phyloP scores from a whole-genome alignment of 805 yeast species.

The Candida pseudoglaebosa region DNA sequence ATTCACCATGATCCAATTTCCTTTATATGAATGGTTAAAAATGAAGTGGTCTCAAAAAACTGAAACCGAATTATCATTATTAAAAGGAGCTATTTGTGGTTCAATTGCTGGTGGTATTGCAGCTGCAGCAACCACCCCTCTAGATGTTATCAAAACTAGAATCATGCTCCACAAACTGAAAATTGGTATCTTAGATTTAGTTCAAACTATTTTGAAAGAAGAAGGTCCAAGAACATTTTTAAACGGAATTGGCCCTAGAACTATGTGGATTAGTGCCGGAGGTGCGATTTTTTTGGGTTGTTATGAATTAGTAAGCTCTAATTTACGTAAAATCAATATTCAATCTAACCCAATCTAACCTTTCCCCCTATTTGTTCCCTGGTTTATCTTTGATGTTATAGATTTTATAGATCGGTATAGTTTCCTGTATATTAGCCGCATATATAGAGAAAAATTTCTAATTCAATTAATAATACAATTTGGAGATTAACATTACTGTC shows the following conservation, averaged over 20 bases:
- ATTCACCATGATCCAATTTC: slow-evolving; percentile 93
- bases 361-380: too few relatives aligned
- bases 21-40: slow-evolving; percentile 84
- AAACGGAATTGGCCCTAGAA: slow-evolving; percentile 90
- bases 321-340: slow-evolving; percentile 15
- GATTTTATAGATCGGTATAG: neutral
- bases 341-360: neutral
- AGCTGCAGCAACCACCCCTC: slow-evolving; percentile 77
- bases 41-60: slow-evolving; percentile 42
- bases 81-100: slow-evolving; percentile 82
- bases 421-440: neutral
- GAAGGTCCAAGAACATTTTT: slow-evolving; percentile 75
- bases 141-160: slow-evolving; percentile 77
- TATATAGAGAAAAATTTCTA: neutral
- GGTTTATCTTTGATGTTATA: neutral
- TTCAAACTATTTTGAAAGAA: slow-evolving; percentile 51
- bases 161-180: slow-evolving; percentile 68
- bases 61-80: slow-evolving; percentile 47
- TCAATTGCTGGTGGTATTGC: slow-evolving; percentile 80
- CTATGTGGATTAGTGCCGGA: slow-evolving; percentile 97
- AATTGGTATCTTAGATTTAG: slow-evolving; percentile 44
- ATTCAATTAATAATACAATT: neutral
- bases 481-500: neutral
- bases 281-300: slow-evolving; percentile 97
- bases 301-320: slow-evolving; percentile 65